Evolutionary conservation across 805 yeast species (phyloP), one percentile per base, ranked within the genome.

Genomic region (Yarrowia sp.): DNA sequence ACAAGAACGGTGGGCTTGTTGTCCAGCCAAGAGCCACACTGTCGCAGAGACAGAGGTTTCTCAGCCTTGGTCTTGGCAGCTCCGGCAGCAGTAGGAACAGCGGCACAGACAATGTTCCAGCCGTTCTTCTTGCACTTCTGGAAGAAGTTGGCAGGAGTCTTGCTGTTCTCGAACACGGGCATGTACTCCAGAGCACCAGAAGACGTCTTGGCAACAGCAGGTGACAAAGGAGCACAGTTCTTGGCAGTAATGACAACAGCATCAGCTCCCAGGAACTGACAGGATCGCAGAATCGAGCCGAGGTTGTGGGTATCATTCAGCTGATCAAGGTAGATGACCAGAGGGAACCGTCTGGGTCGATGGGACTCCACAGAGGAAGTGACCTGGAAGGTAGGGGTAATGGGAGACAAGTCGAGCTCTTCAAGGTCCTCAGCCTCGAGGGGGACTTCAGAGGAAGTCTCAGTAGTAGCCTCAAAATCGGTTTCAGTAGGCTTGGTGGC

Each of bases 271-370:
- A 91, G 78, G 75, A 81, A 91, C 75, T 85, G 88, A 0, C 96
- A 93, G 2, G 92, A 83, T 72, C 97, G 78, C 30, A 89, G 75
- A 46, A 91, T 84, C 24, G 93, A 95, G 8, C 97, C 97, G 69
- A 90, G 79, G 72, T 91, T 91, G 73, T 90, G 96, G 0, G 97
- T 93, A 73, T 91, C 97, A 14, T 89, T 84, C 48, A 92, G 80
- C 66, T 89, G 90, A 74, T 91, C 97, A 26, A 91, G 75, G 70
- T 81, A 90, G 3, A 91, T 68, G 0, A 91, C 97, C 17, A 92
- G 70, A 2, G 97, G 96, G 69, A 75, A 63, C 14, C 63, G 46
- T 44, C 67, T 12, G 24, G 51, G 43, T 16, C 49, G 40, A 26
- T 56, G 46, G 32, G 46, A 48, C 38, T 28, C 28, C 22, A 35